Percentiles rank a stretch among this genome's conserved stretches.
These are phyloP conservation scores for Sphaerosporella brunnea DNA, from an alignment of 495 filamentous ascomycete genomes.

Conservation along the genomic window DNA sequence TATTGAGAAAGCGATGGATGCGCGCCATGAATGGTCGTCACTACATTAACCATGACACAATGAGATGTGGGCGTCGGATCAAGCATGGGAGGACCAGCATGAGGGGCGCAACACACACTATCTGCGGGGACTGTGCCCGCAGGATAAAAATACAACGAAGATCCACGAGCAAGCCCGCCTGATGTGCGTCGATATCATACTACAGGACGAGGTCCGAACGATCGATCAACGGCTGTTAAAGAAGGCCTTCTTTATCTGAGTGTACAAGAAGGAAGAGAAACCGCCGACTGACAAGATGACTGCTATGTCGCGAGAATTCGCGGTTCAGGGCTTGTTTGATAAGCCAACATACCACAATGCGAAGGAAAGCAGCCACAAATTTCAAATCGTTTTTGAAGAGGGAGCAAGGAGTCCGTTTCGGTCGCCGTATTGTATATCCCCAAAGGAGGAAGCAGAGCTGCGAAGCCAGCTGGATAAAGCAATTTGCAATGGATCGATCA, in stretches of 20 bases:
- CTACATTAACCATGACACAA: not conserved
- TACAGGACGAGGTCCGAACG: too few species aligned
- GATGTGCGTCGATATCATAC: not conserved
- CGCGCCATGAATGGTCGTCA: not conserved
- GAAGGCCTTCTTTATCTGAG: not conserved
- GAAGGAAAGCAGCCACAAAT: not conserved
- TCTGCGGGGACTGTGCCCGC: too few species aligned
- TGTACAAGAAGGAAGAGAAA: too few species aligned
- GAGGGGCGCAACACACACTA: too few species aligned
- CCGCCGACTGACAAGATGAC: not conserved
- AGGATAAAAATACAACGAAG: too few species aligned
- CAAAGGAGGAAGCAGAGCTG: not conserved
- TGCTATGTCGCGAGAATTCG: not conserved
- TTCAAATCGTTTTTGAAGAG: not conserved
- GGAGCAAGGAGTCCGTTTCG: too few species aligned
- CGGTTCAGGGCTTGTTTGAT: not conserved
- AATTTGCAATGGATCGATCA: too few species aligned
- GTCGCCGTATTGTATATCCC: too few species aligned
- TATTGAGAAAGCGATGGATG: not conserved
- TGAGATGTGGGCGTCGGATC: not conserved
- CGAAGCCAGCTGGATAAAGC: not conserved
- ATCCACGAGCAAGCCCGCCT: not conserved
- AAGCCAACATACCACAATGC: too few species aligned
- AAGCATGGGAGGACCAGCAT: too few species aligned
- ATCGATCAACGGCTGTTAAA: not conserved